Base-by-base conservation (phyloP, 352 stramenopile species). In the Phytophthora fragariae region DNA sequence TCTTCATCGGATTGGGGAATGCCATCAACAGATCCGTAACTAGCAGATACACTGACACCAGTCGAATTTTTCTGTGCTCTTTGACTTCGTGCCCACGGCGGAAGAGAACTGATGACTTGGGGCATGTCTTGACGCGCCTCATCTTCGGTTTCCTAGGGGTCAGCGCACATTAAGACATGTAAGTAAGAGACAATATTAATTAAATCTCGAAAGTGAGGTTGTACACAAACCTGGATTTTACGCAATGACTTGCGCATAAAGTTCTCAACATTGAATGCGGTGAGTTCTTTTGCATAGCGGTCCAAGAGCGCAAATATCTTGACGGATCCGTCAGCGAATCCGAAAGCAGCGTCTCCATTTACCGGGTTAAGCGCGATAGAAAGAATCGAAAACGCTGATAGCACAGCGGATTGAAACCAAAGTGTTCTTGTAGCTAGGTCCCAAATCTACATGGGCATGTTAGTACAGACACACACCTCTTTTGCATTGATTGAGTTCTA, bases 351-450 rank as follows among this genome's bases (percentile, higher is more conserved):
- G 53, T 96, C 88, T 2, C 88, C 88, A 27, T 84, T 95, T 4
- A 82, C 56, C 1, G 87, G 73, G 49, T 95, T 92, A 7, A 89
- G 60, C 11, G 83, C 76, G 3, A 95, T 59, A 4, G 85, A 89
- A 2, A 95, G 58, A 52, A 95, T 95, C 5, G 86, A 65, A 31
- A 90, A 93, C 4, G 89, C 88, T 0, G 89, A 96, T 11, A 96
- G 64, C 15, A 96, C 83, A 0, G 89, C 73, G 1, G 88, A 96
- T 72, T 96, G 88, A 64, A 91, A 96, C 41, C 91, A 81, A 53
- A 95, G 56, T 3, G 55, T 65, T 50, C 88, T 88, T 29, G 80
- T 76, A 27, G 81, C 75, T 35, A 96, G 65, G 37, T 96, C 86
- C 88, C 89, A 96, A 33, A 96, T 91, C 87, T 95, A 74, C 4